phyloP scores from a whole-genome alignment of 1,284 basidiomycete species.

The Sphaerobolus stellatus region DNA sequence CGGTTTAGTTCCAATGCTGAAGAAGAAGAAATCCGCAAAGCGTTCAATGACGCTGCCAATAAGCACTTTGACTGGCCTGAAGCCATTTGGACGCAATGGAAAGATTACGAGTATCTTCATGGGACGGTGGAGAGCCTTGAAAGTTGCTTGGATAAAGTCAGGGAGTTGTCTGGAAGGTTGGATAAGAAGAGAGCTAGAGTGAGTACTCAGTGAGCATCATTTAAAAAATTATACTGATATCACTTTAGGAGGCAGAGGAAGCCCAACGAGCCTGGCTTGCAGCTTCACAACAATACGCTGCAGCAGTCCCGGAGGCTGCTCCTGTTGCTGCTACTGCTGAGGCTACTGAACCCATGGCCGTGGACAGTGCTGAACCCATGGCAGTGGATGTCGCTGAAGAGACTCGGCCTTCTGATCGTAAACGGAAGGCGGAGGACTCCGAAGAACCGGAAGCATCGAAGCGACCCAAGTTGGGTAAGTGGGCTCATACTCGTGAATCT shows the following conservation, averaged over 20 bases:
- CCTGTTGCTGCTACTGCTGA: no score
- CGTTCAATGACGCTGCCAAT: conserved; percentile 62
- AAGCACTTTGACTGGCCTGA: conserved; percentile 91
- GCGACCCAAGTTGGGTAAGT: conserved; percentile 7
- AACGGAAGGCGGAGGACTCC: conserved; percentile 62
- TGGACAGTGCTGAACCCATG: conserved; percentile 43
- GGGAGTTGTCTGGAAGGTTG: conserved; percentile 62
- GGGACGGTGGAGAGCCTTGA: conserved; percentile 74
- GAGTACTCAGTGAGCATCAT: neutral
- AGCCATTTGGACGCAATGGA: conserved; percentile 85
- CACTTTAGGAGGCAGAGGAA: conserved; percentile 58
- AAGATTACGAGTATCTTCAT: conserved; percentile 80
- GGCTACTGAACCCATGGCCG: conserved; percentile 36
- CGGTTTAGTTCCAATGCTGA: conserved; percentile 52
- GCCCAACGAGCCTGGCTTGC: conserved; percentile 41
- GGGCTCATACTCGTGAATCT: no score
- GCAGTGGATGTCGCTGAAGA: conserved; percentile 45
- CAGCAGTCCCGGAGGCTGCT: no score
- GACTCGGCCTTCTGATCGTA: conserved; percentile 43
- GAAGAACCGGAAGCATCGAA: conserved; percentile 24
- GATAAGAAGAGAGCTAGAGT: conserved; percentile 69
- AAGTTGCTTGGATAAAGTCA: conserved; percentile 64
- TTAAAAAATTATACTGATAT: conserved; percentile 8
- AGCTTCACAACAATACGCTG: conserved; percentile 52
- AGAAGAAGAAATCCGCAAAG: conserved; percentile 59